Percentiles rank a stretch among this genome's conserved stretches.
These are phyloP conservation scores for Parietaria judaica DNA, from an alignment of 306 rosid species.

Conservation along the genomic window DNA sequence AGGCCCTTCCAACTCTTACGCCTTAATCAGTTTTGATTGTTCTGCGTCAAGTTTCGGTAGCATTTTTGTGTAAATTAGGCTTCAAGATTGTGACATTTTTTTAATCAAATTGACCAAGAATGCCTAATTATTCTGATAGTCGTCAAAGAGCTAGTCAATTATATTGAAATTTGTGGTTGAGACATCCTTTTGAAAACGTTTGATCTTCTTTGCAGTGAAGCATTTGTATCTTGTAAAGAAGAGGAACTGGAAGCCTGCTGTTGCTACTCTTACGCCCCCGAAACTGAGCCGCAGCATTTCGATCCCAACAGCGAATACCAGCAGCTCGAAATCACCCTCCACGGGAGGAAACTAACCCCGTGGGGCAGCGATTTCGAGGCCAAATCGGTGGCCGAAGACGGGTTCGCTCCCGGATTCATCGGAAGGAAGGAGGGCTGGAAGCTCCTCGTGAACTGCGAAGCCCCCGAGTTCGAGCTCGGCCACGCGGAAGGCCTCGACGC, in stretches of 20 bases:
- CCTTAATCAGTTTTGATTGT: too few relatives aligned
- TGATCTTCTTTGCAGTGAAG: conserved; percentile 19
- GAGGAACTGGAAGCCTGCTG: conserved; percentile 24
- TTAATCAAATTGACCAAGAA: too few relatives aligned
- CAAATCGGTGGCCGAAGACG: conserved; percentile 25
- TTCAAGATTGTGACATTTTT: too few relatives aligned
- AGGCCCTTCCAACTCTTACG: too few relatives aligned
- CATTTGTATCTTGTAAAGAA: conserved; percentile 24
- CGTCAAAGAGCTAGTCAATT: too few relatives aligned
- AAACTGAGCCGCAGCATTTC: conserved; percentile 20
- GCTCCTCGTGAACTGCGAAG: background rate
- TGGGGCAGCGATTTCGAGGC: conserved; percentile 26
- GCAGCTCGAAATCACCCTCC: conserved; percentile 19
- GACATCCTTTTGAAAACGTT: too few relatives aligned
- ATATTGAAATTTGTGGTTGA: too few relatives aligned
- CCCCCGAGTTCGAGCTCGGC: conserved; percentile 16
- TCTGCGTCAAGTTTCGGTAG: too few relatives aligned
- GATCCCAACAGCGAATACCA: conserved; percentile 24
- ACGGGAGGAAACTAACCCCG: conserved; percentile 8
- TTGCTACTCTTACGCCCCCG: conserved; percentile 2
- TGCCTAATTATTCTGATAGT: too few relatives aligned
- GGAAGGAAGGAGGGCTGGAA: conserved; percentile 27
- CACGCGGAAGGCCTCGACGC: conserved; percentile 31
- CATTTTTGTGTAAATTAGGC: too few relatives aligned
- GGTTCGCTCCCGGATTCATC: conserved; percentile 31